Conservation (phyloP, 2,329 filamentous ascomycete genomes). For the Apiospora koreana region DNA sequence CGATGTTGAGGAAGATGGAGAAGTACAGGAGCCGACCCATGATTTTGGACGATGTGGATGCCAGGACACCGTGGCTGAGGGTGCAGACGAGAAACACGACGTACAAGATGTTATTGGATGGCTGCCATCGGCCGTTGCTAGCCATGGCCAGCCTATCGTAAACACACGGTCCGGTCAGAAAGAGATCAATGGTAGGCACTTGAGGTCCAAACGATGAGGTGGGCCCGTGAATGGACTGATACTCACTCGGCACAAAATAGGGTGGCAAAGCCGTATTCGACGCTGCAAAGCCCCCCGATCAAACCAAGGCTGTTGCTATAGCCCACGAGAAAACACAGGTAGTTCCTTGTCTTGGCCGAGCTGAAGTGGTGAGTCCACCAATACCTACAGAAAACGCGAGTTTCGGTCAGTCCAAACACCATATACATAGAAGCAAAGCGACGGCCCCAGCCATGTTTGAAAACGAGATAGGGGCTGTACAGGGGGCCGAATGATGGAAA, state of each 20-base stretch:
- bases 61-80: not conserved
- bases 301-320: conserved; percentile 7
- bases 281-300: not conserved
- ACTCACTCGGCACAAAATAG: conserved; percentile 10
- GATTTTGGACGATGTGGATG: not conserved
- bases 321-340: conserved; percentile 5
- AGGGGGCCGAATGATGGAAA: too few relatives aligned
- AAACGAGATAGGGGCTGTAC: too few relatives aligned
- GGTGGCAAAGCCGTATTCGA: conserved; percentile 5
- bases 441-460: too few relatives aligned
- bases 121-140: not conserved
- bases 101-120: not conserved
- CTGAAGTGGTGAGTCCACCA: conserved; percentile 12
- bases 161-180: not conserved
- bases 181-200: too few relatives aligned
- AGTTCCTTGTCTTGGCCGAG: not conserved
- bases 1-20: not conserved
- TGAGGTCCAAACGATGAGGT: not conserved
- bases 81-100: not conserved
- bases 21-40: not conserved
- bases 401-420: too few relatives aligned
- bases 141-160: not conserved
- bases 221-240: not conserved
- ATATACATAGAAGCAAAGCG: too few relatives aligned
- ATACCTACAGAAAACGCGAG: not conserved